Percentiles rank a stretch among this genome's conserved stretches.
Conservation (phyloP, 441 rosid genomes). For the Populus trichocarpa region DNA sequence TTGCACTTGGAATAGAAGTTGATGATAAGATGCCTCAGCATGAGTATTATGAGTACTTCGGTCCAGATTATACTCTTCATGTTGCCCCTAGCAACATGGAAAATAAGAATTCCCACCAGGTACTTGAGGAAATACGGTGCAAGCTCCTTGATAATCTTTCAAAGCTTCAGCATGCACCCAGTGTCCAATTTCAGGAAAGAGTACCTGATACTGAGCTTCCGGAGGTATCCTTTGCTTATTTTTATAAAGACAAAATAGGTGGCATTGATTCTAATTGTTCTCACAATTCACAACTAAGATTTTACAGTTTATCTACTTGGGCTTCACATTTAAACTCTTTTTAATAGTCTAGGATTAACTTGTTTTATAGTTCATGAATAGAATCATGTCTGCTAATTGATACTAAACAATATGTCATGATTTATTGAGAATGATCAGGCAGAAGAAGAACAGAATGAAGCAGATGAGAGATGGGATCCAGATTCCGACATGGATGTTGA, state of each 20-base stretch:
- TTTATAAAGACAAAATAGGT: not conserved
- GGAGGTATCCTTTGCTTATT: slow-evolving; percentile 45
- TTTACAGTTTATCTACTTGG: not conserved
- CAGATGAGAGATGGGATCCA: slow-evolving; percentile 53
- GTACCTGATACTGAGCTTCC: slow-evolving; percentile 76
- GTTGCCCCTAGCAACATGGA: slow-evolving; percentile 90
- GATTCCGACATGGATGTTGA: slow-evolving; percentile 66
- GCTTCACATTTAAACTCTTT: no score
- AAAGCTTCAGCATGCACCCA: slow-evolving; percentile 88
- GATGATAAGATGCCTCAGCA: slow-evolving; percentile 84
- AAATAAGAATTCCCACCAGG: slow-evolving; percentile 59
- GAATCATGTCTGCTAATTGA: not conserved
- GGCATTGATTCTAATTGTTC: not conserved
- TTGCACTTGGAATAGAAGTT: slow-evolving; percentile 76
- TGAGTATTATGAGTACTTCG: slow-evolving; percentile 58
- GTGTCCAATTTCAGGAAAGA: slow-evolving; percentile 84
- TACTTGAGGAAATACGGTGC: slow-evolving; percentile 55
- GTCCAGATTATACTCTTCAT: slow-evolving; percentile 36
- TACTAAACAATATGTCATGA: slow-evolving; percentile 3
- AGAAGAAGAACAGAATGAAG: slow-evolving; percentile 51
- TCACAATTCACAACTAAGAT: not conserved
- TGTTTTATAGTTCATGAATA: not conserved
- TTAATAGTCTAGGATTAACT: not conserved
- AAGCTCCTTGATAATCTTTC: slow-evolving; percentile 81
- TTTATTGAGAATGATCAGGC: slow-evolving; percentile 34